Base-by-base conservation (phyloP, 129 eudicot species). In the Escallonia herrerae region DNA sequence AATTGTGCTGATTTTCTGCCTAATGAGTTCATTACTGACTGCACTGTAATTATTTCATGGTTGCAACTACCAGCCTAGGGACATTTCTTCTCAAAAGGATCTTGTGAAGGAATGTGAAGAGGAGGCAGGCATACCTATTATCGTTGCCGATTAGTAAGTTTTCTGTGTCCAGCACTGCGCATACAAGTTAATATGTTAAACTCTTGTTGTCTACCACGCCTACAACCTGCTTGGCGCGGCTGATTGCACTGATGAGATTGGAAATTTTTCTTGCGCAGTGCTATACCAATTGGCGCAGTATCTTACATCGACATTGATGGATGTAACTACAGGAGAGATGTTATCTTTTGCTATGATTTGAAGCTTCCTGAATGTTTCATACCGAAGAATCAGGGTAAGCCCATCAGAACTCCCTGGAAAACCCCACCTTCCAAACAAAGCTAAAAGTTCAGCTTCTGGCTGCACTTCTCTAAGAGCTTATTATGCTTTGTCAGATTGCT, bases 21-120 rank as follows among this genome's bases (percentile, higher is more conserved):
- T 53, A 3, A 2, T 37, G 2, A 58, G 8, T 58, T 22, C 5
- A 39, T 53, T 15, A 40, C 42, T 41, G 33, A 22, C 33, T 22
- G 33, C 33, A 22, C 33, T 22, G 33, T 22, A n/a, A 57, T 55
- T 40, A 40, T 43, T 22, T 68, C 11, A 11, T 3, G 38, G 46
- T 40, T 22, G 6, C 6, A 68, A 62, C 72, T 38, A 47, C 33
- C 87, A 90, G 97, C 97, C 97, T 3, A 84, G 82, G 74, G 97
- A 90, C 46, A 87, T 87, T 50, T 74, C 95, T 39, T 87, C 93
- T 63, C 86, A 63, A 52, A 87, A 91, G 71, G 87, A 87, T 81
- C 58, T 91, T 71, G 83, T 87, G 63, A 91, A 91, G 79, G 97
- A 91, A 84, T 91, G 97, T 62, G 84, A 82, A 73, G 97, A 91